Evolutionary conservation across 2,329 filamentous ascomycete genomes (phyloP).

Genomic region (Erysiphe neolycopersici): DNA sequence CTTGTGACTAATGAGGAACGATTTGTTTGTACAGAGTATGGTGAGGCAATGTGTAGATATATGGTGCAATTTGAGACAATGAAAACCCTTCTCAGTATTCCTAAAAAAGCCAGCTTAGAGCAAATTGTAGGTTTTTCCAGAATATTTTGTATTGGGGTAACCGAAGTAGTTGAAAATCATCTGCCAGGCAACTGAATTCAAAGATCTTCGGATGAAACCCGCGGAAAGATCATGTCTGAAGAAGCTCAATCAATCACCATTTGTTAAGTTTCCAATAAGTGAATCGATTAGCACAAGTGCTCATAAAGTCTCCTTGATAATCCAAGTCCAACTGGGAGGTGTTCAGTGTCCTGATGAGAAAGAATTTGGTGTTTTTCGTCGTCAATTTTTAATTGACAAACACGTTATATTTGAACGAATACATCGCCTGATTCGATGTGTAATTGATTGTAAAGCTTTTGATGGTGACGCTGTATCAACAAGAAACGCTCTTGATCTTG

Average conservation of each 20-base stretch:
- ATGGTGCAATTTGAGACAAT: slow-evolving; percentile 61
- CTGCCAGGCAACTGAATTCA: slow-evolving; percentile 44
- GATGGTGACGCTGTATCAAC: slow-evolving; percentile 37
- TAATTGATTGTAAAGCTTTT: slow-evolving; percentile 41
- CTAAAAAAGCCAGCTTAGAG: slow-evolving; percentile 30
- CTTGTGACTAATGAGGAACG: slow-evolving; percentile 24
- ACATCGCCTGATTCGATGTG: slow-evolving; percentile 43
- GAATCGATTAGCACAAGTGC: slow-evolving; percentile 34
- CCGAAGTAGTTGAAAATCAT: slow-evolving; percentile 31
- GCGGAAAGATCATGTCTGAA: slow-evolving; percentile 45
- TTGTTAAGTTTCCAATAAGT: slow-evolving; percentile 44
- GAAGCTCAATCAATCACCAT: slow-evolving; percentile 39
- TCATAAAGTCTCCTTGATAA: slow-evolving; percentile 52
- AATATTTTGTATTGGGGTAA: slow-evolving; percentile 4
- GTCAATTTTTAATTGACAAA: slow-evolving; percentile 33
- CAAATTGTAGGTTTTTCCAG: slow-evolving; percentile 33
- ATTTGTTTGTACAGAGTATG: slow-evolving; percentile 42
- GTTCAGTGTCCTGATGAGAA: slow-evolving; percentile 35
- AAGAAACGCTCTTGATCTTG: slow-evolving; percentile 46
- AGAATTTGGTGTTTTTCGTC: slow-evolving; percentile 24
- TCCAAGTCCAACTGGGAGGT: slow-evolving; percentile 48
- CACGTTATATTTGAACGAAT: slow-evolving; percentile 37
- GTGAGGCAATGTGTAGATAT: slow-evolving; percentile 59
- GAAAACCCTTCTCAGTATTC: slow-evolving; percentile 37
- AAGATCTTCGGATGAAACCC: slow-evolving; percentile 40